Percentiles rank a stretch among this genome's conserved stretches.
Evolutionary conservation across 1,139 yeast species (phyloP).

Genomic region (Sugiyamaella japonica): DNA sequence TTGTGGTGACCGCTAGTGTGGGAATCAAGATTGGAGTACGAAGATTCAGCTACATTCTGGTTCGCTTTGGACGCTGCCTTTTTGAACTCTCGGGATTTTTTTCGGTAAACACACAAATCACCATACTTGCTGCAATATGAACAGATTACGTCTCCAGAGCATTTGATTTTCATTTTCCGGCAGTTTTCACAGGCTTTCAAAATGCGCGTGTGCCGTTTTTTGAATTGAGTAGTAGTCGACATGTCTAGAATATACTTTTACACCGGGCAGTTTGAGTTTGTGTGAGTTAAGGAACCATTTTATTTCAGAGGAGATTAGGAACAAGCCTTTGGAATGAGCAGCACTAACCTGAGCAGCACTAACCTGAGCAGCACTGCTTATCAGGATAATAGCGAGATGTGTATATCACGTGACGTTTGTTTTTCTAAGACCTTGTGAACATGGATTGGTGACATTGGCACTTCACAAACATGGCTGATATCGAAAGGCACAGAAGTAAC

Average conservation of each 20-base stretch:
- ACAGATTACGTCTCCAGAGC: neutral
- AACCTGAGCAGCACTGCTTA: too few species aligned
- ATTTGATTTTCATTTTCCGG: neutral
- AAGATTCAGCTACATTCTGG: neutral
- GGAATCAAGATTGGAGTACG: neutral
- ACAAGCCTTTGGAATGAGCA: too few species aligned
- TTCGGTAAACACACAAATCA: neutral
- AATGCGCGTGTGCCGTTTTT: constrained; percentile 1
- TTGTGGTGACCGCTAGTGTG: neutral
- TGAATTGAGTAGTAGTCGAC: neutral
- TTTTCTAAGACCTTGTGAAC: too few species aligned
- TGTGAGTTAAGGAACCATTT: too few species aligned
- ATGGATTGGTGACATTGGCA: too few species aligned
- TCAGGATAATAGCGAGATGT: too few species aligned
- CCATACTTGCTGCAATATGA: constrained; percentile 2
- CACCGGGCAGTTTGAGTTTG: too few species aligned
- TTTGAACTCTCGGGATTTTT: neutral
- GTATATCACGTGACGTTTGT: too few species aligned
- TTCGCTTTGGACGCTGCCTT: neutral
- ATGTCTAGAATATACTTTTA: neutral
- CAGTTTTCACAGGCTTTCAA: constrained; percentile 2
- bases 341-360: too few species aligned
- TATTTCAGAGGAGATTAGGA: too few species aligned
- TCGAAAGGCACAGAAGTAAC: too few species aligned
- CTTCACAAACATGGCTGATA: too few species aligned